Conservation (phyloP, 768 basidiomycete species). For the Amanita pallidorosea region DNA sequence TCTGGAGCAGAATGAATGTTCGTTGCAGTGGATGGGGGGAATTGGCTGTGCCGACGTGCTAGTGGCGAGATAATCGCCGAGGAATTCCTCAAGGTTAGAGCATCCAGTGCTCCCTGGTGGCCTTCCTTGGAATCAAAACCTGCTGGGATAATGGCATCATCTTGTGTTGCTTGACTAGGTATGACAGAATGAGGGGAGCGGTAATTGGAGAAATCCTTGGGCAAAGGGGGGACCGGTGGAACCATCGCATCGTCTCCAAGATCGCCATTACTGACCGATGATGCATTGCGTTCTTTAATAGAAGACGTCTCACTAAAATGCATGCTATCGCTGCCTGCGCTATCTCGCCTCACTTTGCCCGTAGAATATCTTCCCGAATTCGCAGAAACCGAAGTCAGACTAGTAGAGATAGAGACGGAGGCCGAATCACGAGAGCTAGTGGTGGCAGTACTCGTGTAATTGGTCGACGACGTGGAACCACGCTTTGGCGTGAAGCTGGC, state of each 20-base stretch:
- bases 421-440: constrained; percentile 85
- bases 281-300: constrained; percentile 60
- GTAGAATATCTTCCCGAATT: constrained; percentile 65
- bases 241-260: constrained; percentile 52
- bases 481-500: constrained; percentile 79
- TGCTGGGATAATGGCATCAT: constrained; percentile 31
- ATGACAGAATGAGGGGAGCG: constrained; percentile 59
- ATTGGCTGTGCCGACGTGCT: constrained; percentile 28
- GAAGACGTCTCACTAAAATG: constrained; percentile 58
- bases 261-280: constrained; percentile 49
- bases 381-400: constrained; percentile 65
- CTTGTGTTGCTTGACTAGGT: constrained; percentile 29
- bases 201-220: constrained; percentile 78
- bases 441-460: constrained; percentile 66
- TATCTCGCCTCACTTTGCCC: constrained; percentile 63
- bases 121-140: constrained; percentile 37
- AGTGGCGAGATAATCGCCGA: constrained; percentile 14
- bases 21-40: constrained; percentile 22
- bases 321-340: constrained; percentile 76
- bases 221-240: constrained; percentile 90
- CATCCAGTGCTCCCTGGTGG: constrained; percentile 15
- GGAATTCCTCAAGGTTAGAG: constrained; percentile 43
- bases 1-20: constrained; percentile 30
- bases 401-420: constrained; percentile 69
- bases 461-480: constrained; percentile 83